phyloP scores from a whole-genome alignment of 2,329 filamentous ascomycete genomes.

The Cladosporium sphaerospermum region DNA sequence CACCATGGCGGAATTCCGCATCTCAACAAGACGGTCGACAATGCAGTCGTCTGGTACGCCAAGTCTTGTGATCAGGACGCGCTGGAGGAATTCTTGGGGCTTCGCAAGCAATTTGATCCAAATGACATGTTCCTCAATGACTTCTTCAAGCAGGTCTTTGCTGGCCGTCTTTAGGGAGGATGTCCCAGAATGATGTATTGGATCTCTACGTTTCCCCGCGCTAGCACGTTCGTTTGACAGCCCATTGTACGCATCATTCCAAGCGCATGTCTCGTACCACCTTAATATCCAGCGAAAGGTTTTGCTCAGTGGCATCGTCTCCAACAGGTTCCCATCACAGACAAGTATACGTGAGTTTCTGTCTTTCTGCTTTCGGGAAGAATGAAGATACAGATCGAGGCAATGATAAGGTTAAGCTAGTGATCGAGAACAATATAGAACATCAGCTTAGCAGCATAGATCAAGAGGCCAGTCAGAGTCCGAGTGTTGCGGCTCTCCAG shows the following conservation, averaged over 20 bases:
- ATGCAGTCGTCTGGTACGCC: conserved; percentile 5
- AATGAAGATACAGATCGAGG: no score
- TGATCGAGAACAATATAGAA: conserved; percentile 1
- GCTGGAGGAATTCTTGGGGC: conserved; percentile 4
- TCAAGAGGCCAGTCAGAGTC: conserved; percentile 20
- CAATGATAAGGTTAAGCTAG: background rate
- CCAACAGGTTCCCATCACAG: no score
- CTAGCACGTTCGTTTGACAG: no score
- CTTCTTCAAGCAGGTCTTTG: conserved; percentile 8
- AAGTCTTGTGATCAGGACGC: conserved; percentile 11
- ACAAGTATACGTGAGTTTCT: no score
- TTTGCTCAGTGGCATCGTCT: no score
- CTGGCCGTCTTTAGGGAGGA: background rate
- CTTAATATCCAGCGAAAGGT: no score
- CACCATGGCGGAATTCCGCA: conserved; percentile 13
- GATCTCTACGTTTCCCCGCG: no score
- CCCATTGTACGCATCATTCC: no score
- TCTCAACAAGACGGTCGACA: conserved; percentile 13
- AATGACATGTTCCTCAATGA: conserved; percentile 11
- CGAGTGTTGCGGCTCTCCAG: conserved; percentile 20
- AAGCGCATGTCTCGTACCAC: no score
- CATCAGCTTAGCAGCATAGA: conserved; percentile 14
- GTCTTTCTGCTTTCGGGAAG: no score
- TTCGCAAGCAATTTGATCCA: conserved; percentile 8
- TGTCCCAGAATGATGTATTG: background rate